phyloP scores from a whole-genome alignment of 164 flowering plant genomes.

The Taxillus chinensis region DNA sequence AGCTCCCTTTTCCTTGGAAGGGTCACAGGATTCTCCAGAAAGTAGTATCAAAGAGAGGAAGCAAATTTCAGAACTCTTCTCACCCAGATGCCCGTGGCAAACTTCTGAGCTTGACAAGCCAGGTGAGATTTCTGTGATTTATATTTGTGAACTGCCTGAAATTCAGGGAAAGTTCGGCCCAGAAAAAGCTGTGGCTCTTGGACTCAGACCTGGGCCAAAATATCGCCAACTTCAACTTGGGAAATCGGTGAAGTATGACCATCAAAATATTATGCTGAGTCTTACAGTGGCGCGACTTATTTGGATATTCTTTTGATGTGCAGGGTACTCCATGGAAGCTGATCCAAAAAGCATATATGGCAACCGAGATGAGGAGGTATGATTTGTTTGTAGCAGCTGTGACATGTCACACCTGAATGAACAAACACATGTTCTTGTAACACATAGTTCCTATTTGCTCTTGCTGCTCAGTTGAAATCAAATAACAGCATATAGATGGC shows the following conservation, averaged over 20 bases:
- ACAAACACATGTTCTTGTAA: not conserved
- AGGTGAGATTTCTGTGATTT: constrained; percentile 79
- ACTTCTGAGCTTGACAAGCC: constrained; percentile 28
- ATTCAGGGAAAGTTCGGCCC: constrained; percentile 86
- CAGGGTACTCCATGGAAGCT: constrained; percentile 16
- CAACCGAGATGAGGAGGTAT: constrained; percentile 21
- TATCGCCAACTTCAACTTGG: constrained; percentile 78
- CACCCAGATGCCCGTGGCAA: constrained; percentile 5
- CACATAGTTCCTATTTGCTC: no score
- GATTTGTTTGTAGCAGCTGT: not conserved
- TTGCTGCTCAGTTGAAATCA: no score
- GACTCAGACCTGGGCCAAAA: constrained; percentile 81
- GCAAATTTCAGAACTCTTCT: constrained; percentile 4
- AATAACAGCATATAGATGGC: no score
- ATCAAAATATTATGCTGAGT: constrained; percentile 55
- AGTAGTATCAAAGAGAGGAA: constrained; percentile 6
- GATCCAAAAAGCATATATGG: constrained; percentile 9
- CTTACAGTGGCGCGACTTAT: not conserved
- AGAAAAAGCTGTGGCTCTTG: constrained; percentile 72
- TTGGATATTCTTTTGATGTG: not conserved
- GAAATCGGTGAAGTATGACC: constrained; percentile 77
- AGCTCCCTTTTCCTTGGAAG: constrained; percentile 33
- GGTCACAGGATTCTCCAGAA: constrained; percentile 10
- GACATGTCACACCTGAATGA: not conserved
- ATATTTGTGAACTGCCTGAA: constrained; percentile 87